Evolutionary conservation across 352 stramenopile species (phyloP).

Genomic region (Phytopythium oedochilum): DNA sequence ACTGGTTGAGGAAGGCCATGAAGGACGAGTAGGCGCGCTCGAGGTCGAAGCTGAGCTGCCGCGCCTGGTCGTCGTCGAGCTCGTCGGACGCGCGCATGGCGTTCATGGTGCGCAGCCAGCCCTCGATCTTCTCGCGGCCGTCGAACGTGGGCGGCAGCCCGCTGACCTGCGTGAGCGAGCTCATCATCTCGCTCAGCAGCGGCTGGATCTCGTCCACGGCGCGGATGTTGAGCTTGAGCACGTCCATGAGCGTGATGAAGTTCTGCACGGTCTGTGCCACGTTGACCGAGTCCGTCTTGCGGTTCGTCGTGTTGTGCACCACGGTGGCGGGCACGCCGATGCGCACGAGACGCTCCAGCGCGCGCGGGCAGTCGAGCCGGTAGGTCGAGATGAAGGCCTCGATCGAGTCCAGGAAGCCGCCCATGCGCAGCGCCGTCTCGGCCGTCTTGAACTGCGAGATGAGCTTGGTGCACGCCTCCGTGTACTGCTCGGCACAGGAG

Average conservation of each 20-base stretch:
- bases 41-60: conserved; percentile 95
- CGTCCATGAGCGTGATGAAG: conserved; percentile 99
- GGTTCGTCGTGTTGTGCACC: conserved; percentile 79
- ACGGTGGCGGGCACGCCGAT: conserved; percentile 93
- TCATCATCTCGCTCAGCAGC: conserved; percentile 95
- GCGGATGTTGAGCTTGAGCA: conserved; percentile 96
- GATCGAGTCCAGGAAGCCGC: conserved; percentile 60
- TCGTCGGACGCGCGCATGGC: conserved; percentile 94
- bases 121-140: conserved; percentile 90
- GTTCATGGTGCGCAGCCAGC: conserved; percentile 96
- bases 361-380: conserved; percentile 95
- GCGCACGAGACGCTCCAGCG: conserved; percentile 90
- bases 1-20: conserved; percentile 85
- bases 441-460: conserved; percentile 98
- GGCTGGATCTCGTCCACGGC: conserved; percentile 98
- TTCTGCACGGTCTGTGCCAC: conserved; percentile 95
- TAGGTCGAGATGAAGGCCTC: conserved; percentile 93
- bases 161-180: conserved; percentile 91
- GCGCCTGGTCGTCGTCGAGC: conserved; percentile 93
- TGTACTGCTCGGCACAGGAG: conserved; percentile 75
- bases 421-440: conserved; percentile 88
- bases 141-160: conserved; percentile 93
- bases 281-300: conserved; percentile 85
- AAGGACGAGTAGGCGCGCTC: conserved; percentile 96
- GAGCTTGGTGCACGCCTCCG: conserved; percentile 94